Conservation (phyloP, 768 basidiomycete genomes). For the Kwoniella pini region DNA sequence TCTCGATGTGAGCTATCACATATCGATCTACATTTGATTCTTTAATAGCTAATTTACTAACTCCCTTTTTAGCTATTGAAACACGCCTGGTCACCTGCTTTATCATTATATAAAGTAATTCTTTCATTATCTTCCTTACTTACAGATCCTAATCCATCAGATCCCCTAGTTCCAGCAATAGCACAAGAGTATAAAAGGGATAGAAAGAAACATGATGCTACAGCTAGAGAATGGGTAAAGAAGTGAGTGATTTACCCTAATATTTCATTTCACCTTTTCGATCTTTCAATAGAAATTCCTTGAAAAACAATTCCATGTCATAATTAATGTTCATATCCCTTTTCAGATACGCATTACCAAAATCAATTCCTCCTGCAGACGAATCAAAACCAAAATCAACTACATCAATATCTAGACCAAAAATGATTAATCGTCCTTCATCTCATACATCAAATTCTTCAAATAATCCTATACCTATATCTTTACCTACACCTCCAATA, state of each 20-base stretch:
- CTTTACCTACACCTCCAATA: neutral
- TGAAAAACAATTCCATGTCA: too few relatives aligned
- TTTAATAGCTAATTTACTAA: neutral
- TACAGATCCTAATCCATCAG: conserved; percentile 84
- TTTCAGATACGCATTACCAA: conserved; percentile 25
- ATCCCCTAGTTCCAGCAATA: conserved; percentile 52
- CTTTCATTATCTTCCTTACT: conserved; percentile 88
- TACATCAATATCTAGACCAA: neutral
- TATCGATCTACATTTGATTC: too few relatives aligned
- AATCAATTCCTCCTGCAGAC: neutral
- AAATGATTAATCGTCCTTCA: conserved; percentile 6
- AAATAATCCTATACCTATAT: neutral
- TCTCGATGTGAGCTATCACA: conserved; percentile 41
- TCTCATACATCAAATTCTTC: too few relatives aligned
- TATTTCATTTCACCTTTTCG: too few relatives aligned
- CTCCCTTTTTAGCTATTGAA: conserved; percentile 80
- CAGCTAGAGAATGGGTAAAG: conserved; percentile 75
- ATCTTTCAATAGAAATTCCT: too few relatives aligned
- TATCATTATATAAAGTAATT: conserved; percentile 92
- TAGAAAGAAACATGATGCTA: conserved; percentile 71
- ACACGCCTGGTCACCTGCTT: conserved; percentile 88
- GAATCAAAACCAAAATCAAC: neutral
- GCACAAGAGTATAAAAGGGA: conserved; percentile 45
- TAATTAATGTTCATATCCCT: too few relatives aligned
- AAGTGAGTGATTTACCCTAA: conserved; percentile 32